A percentile compares a stretch with the other conserved stretches of the same genome.
phyloP scores from a whole-genome alignment of 257 asterid species.

The Solanum pimpinellifolium region DNA sequence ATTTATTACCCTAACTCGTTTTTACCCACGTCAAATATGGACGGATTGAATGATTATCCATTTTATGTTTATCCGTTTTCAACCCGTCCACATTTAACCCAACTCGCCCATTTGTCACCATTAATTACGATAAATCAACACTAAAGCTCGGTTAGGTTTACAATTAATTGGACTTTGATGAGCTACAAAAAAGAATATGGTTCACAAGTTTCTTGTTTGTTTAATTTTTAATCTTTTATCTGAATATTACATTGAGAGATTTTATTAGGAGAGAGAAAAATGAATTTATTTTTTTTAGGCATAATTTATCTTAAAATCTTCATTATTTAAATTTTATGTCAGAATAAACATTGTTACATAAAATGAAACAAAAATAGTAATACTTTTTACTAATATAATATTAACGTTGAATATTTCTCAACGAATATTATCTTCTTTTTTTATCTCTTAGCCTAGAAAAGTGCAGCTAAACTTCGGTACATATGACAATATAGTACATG shows the following conservation, averaged over 20 bases:
- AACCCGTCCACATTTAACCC: too few relatives aligned
- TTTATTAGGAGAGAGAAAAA: not conserved
- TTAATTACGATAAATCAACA: not conserved
- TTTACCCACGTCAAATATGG: too few relatives aligned
- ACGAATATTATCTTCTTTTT: not conserved
- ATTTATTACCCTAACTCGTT: too few relatives aligned
- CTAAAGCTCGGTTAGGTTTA: not conserved
- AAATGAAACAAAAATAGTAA: not conserved
- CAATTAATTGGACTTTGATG: too few relatives aligned
- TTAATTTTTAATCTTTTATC: not conserved
- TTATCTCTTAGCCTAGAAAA: not conserved
- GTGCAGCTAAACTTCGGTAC: not conserved
- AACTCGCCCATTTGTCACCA: too few relatives aligned
- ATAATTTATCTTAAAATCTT: too few relatives aligned
- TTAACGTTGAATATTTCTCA: not conserved
- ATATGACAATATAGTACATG: not conserved
- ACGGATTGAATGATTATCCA: too few relatives aligned
- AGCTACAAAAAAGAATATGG: not conserved
- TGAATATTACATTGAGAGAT: not conserved
- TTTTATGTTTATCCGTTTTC: too few relatives aligned
- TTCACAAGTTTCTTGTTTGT: not conserved
- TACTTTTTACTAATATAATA: too few relatives aligned
- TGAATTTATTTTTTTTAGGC: fast-evolving
- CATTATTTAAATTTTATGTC: too few relatives aligned
- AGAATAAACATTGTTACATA: fast-evolving